Evolutionary conservation across 2,329 filamentous ascomycete species (phyloP), one percentile per base, ranked within the genome.

Genomic region (Paradendryphiella salina): DNA sequence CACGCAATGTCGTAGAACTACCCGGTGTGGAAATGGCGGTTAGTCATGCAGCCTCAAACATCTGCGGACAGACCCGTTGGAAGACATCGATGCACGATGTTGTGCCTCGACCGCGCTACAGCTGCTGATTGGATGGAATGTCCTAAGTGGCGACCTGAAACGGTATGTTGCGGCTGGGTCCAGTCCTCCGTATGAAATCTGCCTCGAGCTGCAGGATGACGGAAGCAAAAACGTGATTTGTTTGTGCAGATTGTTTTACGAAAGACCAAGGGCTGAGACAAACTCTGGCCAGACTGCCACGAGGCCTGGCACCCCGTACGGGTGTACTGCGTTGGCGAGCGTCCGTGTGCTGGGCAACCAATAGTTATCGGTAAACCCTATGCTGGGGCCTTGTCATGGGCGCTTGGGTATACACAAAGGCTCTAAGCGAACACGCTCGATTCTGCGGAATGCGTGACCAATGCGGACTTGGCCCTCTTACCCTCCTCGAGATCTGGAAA

Each of bases 121-220:
- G 43, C 33, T 21, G 45, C 15, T 56, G 47, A 57, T 58, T 62
- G 57, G 52, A 44, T 45, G 31, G 6, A 39, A 33, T 55, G 54
- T 64, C 57, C 59, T 52, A 45, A 51, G 23, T 45, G 21, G 21
- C 18, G 28, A 45, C 44, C 18, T 52, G 53, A 56, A 57, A 45
- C 32, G 34, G 49, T 46, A 39, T 52, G 14, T 51, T 51, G 49
- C 50, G 47, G 50, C 50, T 50, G 51, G 51, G 52, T 57, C 41
- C 39, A 28, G 43, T 50, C 46, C 44, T 48, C 13, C 15, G 18
- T 38, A 14, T 54, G 43, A 35, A 52, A 36, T 64, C 63, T 61
- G 59, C 63, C 61, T 62, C 55, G 59, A 56, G 45, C 60, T 65
- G 61, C 59, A 64, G 50, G 54, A 63, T 63, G 60, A 66, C 55